Conservation (phyloP, 305 asterid species). For the Fraxinus ornus region DNA sequence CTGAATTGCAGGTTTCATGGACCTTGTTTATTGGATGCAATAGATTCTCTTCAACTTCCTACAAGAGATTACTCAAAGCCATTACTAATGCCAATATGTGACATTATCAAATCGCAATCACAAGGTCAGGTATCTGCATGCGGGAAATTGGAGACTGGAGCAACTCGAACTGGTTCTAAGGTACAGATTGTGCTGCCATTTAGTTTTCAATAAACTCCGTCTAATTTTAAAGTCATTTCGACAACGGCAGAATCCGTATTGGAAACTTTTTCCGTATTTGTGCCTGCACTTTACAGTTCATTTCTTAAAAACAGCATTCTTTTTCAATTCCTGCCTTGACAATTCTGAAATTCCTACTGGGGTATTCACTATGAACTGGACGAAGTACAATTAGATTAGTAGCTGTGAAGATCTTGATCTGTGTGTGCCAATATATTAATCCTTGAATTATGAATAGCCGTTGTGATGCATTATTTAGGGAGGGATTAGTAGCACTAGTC, state of each 20-base stretch:
- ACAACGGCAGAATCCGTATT: background rate
- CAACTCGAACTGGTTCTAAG: conserved; percentile 77
- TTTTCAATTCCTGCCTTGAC: background rate
- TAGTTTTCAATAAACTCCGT: conserved; percentile 7
- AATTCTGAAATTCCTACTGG: background rate
- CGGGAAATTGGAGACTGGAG: conserved; percentile 93
- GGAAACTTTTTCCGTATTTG: background rate
- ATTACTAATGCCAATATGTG: conserved; percentile 75
- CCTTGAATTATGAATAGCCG: background rate
- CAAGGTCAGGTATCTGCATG: conserved; percentile 73
- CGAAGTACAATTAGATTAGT: background rate
- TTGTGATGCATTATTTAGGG: background rate
- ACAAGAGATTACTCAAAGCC: conserved; percentile 79
- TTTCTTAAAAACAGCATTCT: background rate
- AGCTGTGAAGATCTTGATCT: background rate
- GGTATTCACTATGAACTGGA: background rate
- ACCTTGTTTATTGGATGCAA: conserved; percentile 74
- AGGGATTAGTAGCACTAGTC: background rate
- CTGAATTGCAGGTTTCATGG: conserved; percentile 72
- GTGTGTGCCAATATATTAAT: background rate
- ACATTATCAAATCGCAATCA: conserved; percentile 72
- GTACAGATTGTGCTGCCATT: conserved; percentile 35
- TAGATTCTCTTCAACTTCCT: conserved; percentile 88
- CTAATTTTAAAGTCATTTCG: background rate
- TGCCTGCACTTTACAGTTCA: background rate